phyloP scores from a whole-genome alignment of 2,329 filamentous ascomycete genomes.

The Volutella citrinella region DNA sequence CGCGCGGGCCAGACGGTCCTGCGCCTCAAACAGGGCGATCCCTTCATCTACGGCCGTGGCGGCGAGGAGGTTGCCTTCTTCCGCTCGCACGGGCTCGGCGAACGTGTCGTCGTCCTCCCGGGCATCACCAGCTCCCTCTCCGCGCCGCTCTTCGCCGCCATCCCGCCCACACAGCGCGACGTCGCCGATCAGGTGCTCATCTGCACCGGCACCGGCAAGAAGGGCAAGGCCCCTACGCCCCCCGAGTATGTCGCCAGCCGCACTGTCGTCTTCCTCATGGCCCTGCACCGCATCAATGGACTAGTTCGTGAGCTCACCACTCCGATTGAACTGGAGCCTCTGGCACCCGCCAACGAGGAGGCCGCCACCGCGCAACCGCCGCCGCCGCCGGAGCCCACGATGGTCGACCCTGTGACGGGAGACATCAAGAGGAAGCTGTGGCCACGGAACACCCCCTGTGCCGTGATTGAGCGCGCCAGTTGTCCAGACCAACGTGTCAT shows the following conservation, averaged over 20 bases:
- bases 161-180: slow-evolving; percentile 84
- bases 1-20: slow-evolving; percentile 73
- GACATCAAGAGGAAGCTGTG: slow-evolving; percentile 48
- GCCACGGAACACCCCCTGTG: slow-evolving; percentile 79
- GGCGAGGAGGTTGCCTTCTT: slow-evolving; percentile 92
- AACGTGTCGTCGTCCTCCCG: slow-evolving; percentile 68
- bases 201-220: slow-evolving; percentile 94
- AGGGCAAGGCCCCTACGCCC: slow-evolving; percentile 77
- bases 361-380: slow-evolving; percentile 9
- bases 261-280: slow-evolving; percentile 94
- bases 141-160: slow-evolving; percentile 82
- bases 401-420: slow-evolving; percentile 5
- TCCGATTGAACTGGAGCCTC: slow-evolving; percentile 32
- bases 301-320: slow-evolving; percentile 69
- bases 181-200: slow-evolving; percentile 91
- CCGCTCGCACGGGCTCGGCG: slow-evolving; percentile 63
- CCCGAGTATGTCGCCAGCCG: slow-evolving; percentile 73
- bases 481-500: slow-evolving; percentile 94
- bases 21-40: slow-evolving; percentile 92
- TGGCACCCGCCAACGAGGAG: slow-evolving; percentile 20
- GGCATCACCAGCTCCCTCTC: slow-evolving; percentile 87
- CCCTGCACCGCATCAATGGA: slow-evolving; percentile 76
- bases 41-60: slow-evolving; percentile 92
- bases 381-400: slow-evolving; percentile 10
- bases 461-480: slow-evolving; percentile 88